Conservation (phyloP, 139 green algal genomes). For the Auxenochlorella pyrenoidosa region DNA sequence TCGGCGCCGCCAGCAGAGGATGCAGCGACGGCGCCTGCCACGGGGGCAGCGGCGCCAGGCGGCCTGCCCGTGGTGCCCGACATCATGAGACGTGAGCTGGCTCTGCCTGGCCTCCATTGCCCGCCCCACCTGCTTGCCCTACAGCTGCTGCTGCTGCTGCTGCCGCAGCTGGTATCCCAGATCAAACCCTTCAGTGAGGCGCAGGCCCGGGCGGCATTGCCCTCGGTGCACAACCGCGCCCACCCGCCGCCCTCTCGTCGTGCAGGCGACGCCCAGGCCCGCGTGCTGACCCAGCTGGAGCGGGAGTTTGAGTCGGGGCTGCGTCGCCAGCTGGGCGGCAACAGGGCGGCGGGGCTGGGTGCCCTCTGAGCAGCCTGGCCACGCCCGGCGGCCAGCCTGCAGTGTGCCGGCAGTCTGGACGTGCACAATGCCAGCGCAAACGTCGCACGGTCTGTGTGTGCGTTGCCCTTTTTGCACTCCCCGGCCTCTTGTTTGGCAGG, state of each 20-base stretch:
- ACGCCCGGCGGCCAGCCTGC: not conserved
- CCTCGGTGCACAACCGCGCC: no score
- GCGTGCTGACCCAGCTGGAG: conserved; percentile 23
- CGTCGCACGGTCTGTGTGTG: no score
- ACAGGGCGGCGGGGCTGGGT: conserved; percentile 18
- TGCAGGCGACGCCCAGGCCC: conserved; percentile 29
- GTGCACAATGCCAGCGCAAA: no score
- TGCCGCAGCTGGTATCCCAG: no score
- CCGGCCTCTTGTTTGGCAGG: no score
- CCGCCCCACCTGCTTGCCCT: not conserved
- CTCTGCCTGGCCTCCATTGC: not conserved
- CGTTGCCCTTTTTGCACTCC: no score
- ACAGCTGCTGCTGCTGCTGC: no score
- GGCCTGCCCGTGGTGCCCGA: not conserved
- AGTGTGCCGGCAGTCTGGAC: not conserved
- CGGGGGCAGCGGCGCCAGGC: no score
- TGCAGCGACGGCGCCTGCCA: not conserved
- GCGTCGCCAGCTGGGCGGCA: not conserved
- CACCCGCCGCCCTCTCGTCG: no score
- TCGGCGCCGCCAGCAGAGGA: not conserved
- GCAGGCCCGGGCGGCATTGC: no score
- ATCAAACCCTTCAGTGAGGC: no score
- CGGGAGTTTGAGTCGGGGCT: conserved; percentile 16
- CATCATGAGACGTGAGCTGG: conserved; percentile 32
- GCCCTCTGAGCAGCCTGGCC: not conserved